Percentiles rank a stretch among this genome's conserved stretches.
phyloP scores from a whole-genome alignment of 768 basidiomycete species.

The Trametes punicea region DNA sequence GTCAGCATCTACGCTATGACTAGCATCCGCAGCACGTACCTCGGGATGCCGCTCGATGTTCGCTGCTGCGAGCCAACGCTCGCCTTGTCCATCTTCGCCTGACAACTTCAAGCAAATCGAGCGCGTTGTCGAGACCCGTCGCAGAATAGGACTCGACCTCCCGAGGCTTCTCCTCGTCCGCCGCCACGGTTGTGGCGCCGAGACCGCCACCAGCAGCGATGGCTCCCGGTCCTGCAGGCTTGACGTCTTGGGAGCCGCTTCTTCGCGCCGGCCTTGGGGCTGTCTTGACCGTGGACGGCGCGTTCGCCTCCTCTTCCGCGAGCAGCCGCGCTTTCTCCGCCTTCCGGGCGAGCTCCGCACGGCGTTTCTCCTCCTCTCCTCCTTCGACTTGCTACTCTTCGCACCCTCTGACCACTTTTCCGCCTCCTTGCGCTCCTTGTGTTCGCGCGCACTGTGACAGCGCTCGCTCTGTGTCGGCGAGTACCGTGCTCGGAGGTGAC shows the following conservation, averaged over 20 bases:
- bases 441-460: too few species aligned
- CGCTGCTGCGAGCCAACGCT: conserved; percentile 82
- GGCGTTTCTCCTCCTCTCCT: conserved; percentile 78
- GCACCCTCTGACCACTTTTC: conserved; percentile 63
- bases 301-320: conserved; percentile 79
- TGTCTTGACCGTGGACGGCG: conserved; percentile 55
- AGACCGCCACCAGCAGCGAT: conserved; percentile 71
- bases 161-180: conserved; percentile 30
- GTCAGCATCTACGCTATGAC: too few species aligned
- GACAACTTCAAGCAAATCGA: conserved; percentile 86
- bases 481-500: conserved; percentile 12
- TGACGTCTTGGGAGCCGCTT: conserved; percentile 41
- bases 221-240: conserved; percentile 77
- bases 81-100: conserved; percentile 92
- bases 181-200: conserved; percentile 23
- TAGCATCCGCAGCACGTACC: conserved; percentile 52
- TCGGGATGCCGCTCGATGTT: conserved; percentile 89
- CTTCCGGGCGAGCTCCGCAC: conserved; percentile 78
- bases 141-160: conserved; percentile 72
- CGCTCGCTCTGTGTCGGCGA: too few species aligned
- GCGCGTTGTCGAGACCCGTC: conserved; percentile 85
- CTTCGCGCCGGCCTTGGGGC: conserved; percentile 65
- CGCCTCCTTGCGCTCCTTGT: conserved; percentile 76
- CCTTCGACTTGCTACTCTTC: conserved; percentile 64
- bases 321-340: conserved; percentile 81